phyloP scores from a whole-genome alignment of 2,329 filamentous ascomycete species.

The Clonostachys byssicola region DNA sequence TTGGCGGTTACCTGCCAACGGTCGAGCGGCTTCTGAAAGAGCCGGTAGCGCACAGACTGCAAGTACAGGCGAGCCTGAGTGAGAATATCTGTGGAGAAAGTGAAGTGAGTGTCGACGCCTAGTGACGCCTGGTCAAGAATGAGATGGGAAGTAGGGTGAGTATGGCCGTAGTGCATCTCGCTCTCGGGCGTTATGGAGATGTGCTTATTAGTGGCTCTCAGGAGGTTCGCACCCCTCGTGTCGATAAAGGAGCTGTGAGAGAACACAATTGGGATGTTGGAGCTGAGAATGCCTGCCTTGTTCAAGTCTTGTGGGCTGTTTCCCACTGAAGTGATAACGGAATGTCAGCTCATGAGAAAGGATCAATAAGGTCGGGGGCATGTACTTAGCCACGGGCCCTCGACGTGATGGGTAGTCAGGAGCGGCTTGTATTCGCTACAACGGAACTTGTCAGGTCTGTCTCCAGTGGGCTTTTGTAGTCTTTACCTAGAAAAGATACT shows the following conservation, averaged over 20 bases:
- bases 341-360: no score
- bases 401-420: constrained; percentile 38
- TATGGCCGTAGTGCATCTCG: constrained; percentile 55
- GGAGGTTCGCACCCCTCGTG: constrained; percentile 26
- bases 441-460: constrained; percentile 3
- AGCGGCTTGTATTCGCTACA: constrained; percentile 30
- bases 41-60: constrained; percentile 26
- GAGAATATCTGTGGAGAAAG: constrained; percentile 40
- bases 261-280: constrained; percentile 42
- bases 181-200: constrained; percentile 55
- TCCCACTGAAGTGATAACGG: no score
- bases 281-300: constrained; percentile 32
- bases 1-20: constrained; percentile 34
- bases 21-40: constrained; percentile 23
- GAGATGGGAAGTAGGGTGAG: constrained; percentile 33
- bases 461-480: constrained; percentile 4
- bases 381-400: constrained; percentile 26
- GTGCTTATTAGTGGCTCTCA: constrained; percentile 45
- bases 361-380: no score
- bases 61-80: constrained; percentile 50
- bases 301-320: constrained; percentile 33
- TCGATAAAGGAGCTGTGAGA: constrained; percentile 44
- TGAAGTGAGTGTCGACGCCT: constrained; percentile 50
- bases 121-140: constrained; percentile 46
- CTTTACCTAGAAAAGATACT: no score